Percentiles rank a stretch among this genome's conserved stretches.
Conservation (phyloP, 192 early-diverging fungal species). For the Chytriomyces hyalinus region DNA sequence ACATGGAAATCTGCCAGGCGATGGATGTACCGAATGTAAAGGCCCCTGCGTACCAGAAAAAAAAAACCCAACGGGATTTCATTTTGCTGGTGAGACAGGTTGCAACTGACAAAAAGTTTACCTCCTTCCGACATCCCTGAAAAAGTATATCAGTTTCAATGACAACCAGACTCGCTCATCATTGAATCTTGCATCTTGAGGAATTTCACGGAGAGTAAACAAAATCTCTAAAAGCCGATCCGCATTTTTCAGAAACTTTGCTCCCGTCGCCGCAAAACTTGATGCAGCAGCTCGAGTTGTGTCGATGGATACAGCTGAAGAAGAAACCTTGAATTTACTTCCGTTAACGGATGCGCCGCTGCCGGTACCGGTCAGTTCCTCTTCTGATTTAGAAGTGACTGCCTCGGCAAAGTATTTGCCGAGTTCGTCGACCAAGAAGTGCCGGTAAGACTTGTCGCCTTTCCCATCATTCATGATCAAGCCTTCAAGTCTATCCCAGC, state of each 20-base stretch:
- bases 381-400: conserved; percentile 6
- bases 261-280: conserved; percentile 32
- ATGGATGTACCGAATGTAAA: conserved; percentile 75
- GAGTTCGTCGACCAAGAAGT: conserved; percentile 51
- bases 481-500: conserved; percentile 52
- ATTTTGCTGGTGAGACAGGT: neutral
- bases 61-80: neutral
- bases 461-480: conserved; percentile 42
- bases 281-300: neutral
- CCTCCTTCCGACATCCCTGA: conserved; percentile 62
- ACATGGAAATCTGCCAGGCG: conserved; percentile 64
- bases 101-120: conserved; percentile 3
- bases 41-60: conserved; percentile 31
- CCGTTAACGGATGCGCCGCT: neutral
- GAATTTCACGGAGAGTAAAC: conserved; percentile 58
- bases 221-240: conserved; percentile 59
- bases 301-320: conserved; percentile 3
- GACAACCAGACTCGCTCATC: conserved; percentile 69
- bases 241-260: conserved; percentile 54
- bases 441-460: conserved; percentile 49
- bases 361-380: neutral
- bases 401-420: conserved; percentile 42
- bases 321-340: neutral
- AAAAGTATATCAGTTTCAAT: conserved; percentile 68
- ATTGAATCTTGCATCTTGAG: conserved; percentile 57